phyloP scores from a whole-genome alignment of 768 basidiomycete species.

The Boletus reticulatus region DNA sequence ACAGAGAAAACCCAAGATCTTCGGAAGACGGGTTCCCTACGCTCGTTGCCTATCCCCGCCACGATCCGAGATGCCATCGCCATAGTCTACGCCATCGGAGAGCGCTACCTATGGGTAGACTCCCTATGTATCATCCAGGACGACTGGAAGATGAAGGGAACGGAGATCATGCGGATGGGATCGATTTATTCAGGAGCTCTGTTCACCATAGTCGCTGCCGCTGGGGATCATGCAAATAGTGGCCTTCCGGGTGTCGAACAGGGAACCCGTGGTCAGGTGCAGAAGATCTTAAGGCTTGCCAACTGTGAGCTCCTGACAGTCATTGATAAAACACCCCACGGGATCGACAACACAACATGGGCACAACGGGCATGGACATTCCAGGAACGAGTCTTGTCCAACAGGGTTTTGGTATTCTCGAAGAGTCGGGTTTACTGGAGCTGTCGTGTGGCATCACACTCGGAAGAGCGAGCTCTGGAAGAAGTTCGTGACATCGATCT shows the following conservation, averaged over 20 bases:
- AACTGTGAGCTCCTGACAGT: slow-evolving; percentile 10
- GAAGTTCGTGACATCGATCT: neutral
- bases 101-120: no score
- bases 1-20: slow-evolving; percentile 1
- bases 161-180: no score
- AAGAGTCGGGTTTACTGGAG: slow-evolving; percentile 17
- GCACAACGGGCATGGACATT: slow-evolving; percentile 21
- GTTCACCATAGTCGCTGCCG: no score
- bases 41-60: slow-evolving; percentile 7
- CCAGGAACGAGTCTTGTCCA: slow-evolving; percentile 17
- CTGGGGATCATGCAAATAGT: neutral
- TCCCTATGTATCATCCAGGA: no score
- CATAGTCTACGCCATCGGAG: slow-evolving; percentile 17
- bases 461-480: slow-evolving; percentile 1
- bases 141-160: no score
- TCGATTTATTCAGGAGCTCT: no score
- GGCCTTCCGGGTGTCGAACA: slow-evolving; percentile 10
- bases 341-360: slow-evolving; percentile 6
- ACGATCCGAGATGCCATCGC: slow-evolving; percentile 24
- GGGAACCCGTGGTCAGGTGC: neutral
- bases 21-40: neutral
- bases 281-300: slow-evolving; percentile 7
- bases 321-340: neutral
- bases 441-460: slow-evolving; percentile 6
- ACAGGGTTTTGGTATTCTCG: slow-evolving; percentile 17